phyloP scores from a whole-genome alignment of 768 basidiomycete species.

The Auricularia sp. region DNA sequence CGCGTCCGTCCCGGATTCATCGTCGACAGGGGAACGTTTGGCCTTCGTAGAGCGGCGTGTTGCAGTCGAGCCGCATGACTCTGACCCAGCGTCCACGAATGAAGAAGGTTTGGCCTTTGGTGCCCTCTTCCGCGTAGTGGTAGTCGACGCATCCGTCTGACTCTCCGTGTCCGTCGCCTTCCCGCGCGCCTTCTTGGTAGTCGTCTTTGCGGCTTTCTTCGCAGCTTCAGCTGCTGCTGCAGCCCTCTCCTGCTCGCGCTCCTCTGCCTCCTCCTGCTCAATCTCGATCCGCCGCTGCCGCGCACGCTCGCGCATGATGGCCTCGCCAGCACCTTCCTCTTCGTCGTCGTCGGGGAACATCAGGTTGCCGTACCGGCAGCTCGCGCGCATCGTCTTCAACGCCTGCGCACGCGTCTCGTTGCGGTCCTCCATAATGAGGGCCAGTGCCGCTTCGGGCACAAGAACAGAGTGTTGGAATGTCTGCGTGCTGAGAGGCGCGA shows the following conservation, averaged over 20 bases:
- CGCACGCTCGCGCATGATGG: conserved; percentile 15
- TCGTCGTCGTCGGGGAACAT: conserved; percentile 68
- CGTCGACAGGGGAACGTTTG: no score
- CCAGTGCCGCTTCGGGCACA: conserved; percentile 79
- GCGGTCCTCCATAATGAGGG: conserved; percentile 76
- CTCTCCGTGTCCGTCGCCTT: background rate
- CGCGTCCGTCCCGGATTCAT: no score
- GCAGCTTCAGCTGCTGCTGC: background rate
- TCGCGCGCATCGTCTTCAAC: conserved; percentile 55
- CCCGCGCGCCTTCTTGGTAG: background rate
- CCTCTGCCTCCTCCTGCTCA: conserved; percentile 34
- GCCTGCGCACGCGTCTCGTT: conserved; percentile 36
- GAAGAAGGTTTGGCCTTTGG: background rate
- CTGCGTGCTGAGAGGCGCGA: conserved; percentile 54
- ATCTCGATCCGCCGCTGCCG: conserved; percentile 28
- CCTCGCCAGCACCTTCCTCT: conserved; percentile 18
- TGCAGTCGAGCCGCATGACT: background rate
- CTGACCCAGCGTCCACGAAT: background rate
- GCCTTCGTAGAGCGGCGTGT: background rate
- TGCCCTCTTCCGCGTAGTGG: background rate
- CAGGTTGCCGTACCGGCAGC: conserved; percentile 72
- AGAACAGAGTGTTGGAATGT: conserved; percentile 78
- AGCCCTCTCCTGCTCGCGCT: conserved; percentile 1
- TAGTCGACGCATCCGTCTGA: background rate
- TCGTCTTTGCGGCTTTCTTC: background rate